A percentile compares a stretch with the other conserved stretches of the same genome.
Conservation (phyloP, 2,329 filamentous ascomycete genomes). For the Arthroderma sp. region DNA sequence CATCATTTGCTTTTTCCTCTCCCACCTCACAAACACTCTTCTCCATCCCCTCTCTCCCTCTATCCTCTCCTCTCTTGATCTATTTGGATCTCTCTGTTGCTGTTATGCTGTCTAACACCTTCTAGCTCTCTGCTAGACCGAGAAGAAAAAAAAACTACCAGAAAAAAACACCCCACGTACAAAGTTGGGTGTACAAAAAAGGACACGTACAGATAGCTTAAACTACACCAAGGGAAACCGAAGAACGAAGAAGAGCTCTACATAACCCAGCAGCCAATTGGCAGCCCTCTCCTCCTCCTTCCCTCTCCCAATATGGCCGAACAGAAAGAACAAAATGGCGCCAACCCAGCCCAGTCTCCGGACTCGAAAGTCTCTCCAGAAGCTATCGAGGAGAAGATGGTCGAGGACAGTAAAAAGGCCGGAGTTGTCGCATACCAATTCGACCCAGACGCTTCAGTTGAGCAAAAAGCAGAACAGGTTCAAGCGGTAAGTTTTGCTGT, state of each 20-base stretch:
- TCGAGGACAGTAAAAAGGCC: constrained; percentile 64
- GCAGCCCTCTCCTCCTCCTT: background rate
- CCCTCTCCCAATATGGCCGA: constrained; percentile 3
- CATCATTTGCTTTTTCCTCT: background rate
- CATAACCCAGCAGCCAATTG: too few species aligned
- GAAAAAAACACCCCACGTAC: too few species aligned
- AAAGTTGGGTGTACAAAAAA: too few species aligned
- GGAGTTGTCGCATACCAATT: constrained; percentile 75
- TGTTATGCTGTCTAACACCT: background rate
- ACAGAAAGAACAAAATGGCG: constrained; percentile 32
- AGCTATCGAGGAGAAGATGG: constrained; percentile 58
- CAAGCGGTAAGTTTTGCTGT: constrained; percentile 48
- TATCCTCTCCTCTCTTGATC: too few species aligned
- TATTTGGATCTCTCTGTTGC: background rate
- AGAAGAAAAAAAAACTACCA: background rate
- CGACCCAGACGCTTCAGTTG: constrained; percentile 68
- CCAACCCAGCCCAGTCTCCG: constrained; percentile 56
- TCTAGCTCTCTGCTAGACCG: background rate
- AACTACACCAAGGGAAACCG: background rate
- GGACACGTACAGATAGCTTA: background rate
- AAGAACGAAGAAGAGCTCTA: background rate
- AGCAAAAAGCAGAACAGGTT: constrained; percentile 72
- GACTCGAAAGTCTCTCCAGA: constrained; percentile 54
- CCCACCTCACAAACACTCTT: background rate
- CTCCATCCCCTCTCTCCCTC: too few species aligned